Evolutionary conservation across 2,329 filamentous ascomycete genomes (phyloP), one percentile per base, ranked within the genome.

Genomic region (Botrytis hyacinthi): DNA sequence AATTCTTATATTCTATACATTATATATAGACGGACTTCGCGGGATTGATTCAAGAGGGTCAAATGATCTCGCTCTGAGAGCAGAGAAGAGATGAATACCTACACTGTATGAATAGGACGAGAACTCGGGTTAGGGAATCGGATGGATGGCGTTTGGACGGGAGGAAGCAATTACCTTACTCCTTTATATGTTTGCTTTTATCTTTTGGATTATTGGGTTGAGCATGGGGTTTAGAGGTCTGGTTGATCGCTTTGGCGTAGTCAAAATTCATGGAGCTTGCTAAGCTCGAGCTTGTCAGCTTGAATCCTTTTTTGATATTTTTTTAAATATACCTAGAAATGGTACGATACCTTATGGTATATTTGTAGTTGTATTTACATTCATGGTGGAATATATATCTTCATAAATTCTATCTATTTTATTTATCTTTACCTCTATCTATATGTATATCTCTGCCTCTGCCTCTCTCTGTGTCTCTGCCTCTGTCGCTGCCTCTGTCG

Each of bases 81-180:
- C 4, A n/a, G 5, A 46, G 12, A 32, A 48, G 42, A 48, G 46
- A 57, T 68, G 51, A 29, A 62, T 40, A 63, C 20, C 22, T 14
- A 62, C 46, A 57, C 7, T 63, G 57, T 71, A 71, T 71, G 57
- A 46, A 37, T 51, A 63, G 44, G 42, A 68, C 35, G 65, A 42
- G 46, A n/a, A 68, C 14, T 37, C 4, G 22, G 63, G 12, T 51
- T 51, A 40, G 46, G 46, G 46, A 4, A 67, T 51, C 32, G 44
- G 46, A 37, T 29, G 32, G 9, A 42, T 42, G 48, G 65, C 46
- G 46, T 51, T 40, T 54, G 46, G 46, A 68, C 42, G 26, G 9
- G 16, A 42, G 16, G 26, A 54, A 54, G 60, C 10, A 42, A 7
- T n/a, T 4, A 42, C 16, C 8, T 12, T 40, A 42, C 26, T 42